Percentiles rank a stretch among this genome's conserved stretches.
Evolutionary conservation across 2,329 filamentous ascomycete genomes (phyloP).

Genomic region (Setomelanomma holmii): DNA sequence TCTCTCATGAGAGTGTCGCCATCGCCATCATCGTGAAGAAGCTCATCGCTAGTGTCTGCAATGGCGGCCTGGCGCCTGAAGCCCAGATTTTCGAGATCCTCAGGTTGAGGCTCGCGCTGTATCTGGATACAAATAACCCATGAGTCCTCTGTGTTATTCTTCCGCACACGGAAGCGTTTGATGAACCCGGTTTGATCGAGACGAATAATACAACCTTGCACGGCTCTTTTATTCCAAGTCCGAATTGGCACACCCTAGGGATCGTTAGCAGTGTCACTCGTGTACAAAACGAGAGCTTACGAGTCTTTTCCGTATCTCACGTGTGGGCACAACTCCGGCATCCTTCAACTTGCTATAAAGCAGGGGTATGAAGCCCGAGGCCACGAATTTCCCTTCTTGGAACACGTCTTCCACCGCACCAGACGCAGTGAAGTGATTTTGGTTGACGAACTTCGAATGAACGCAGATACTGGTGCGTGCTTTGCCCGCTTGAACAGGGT

Average conservation of each 20-base stretch:
- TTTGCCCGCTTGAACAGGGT: conserved; percentile 47
- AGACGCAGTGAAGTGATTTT: conserved; percentile 34
- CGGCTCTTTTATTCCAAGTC: conserved; percentile 48
- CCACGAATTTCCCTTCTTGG: conserved; percentile 52
- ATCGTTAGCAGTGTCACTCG: conserved; percentile 18
- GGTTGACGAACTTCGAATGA: conserved; percentile 58
- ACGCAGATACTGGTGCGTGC: conserved; percentile 64
- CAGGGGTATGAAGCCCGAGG: conserved; percentile 57
- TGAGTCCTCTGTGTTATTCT: conserved; percentile 32
- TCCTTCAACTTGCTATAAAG: conserved; percentile 59
- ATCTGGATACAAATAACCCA: conserved; percentile 51
- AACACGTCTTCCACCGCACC: conserved; percentile 45
- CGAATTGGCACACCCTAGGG: conserved; percentile 39
- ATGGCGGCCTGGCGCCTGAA: conserved; percentile 29
- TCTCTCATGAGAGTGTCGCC: conserved; percentile 41
- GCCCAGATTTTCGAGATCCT: conserved; percentile 43
- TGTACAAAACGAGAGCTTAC: conserved; percentile 31
- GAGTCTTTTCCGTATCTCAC: conserved; percentile 60
- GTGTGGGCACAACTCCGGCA: conserved; percentile 58
- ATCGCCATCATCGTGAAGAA: conserved; percentile 39
- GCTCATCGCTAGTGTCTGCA: conserved; percentile 24
- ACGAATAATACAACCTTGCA: conserved; percentile 49
- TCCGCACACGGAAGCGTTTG: conserved; percentile 45
- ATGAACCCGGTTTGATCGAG: conserved; percentile 51
- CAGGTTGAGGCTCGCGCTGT: conserved; percentile 46